Conservation (phyloP, 2,329 filamentous ascomycete genomes). For the Penicillium sp. region DNA sequence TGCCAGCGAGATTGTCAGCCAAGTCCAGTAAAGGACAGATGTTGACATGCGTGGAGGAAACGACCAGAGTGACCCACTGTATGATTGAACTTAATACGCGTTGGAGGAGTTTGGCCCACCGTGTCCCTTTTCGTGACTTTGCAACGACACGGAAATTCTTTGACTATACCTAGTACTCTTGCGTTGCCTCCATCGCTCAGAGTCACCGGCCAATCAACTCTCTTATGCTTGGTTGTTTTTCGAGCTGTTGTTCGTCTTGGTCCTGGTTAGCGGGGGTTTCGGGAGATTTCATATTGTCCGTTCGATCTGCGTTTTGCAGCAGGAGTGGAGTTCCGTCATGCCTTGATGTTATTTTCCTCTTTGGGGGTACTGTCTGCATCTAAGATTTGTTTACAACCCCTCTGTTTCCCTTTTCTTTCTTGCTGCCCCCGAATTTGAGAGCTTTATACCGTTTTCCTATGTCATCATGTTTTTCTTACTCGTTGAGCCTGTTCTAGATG, state of each 20-base stretch:
- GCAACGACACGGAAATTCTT: constrained; percentile 12
- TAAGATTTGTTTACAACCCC: background rate
- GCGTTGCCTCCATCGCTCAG: background rate
- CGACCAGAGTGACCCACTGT: constrained; percentile 9
- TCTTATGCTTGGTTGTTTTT: background rate
- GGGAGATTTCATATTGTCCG: background rate
- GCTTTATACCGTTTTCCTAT: constrained; percentile 24
- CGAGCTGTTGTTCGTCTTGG: constrained; percentile 3
- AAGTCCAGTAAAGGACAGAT: constrained; percentile 54
- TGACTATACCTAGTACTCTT: constrained; percentile 14
- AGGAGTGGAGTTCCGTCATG: constrained; percentile 3
- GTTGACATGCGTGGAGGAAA: background rate
- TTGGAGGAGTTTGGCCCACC: constrained; percentile 17
- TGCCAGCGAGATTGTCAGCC: constrained; percentile 94
- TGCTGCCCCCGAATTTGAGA: constrained; percentile 20
- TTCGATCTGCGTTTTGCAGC: background rate
- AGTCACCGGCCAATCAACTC: background rate
- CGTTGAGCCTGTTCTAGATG: constrained; percentile 12
- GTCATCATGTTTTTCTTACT: constrained; percentile 2
- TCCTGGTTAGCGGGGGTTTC: constrained; percentile 3
- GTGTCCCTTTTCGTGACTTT: constrained; percentile 14
- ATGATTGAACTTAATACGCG: constrained; percentile 19
- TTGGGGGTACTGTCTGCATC: background rate
- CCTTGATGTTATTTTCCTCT: background rate
- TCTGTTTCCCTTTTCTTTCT: constrained; percentile 1